Evolutionary conservation across 2,329 filamentous ascomycete genomes (phyloP).

Genomic region (Annulohypoxylon truncatum): DNA sequence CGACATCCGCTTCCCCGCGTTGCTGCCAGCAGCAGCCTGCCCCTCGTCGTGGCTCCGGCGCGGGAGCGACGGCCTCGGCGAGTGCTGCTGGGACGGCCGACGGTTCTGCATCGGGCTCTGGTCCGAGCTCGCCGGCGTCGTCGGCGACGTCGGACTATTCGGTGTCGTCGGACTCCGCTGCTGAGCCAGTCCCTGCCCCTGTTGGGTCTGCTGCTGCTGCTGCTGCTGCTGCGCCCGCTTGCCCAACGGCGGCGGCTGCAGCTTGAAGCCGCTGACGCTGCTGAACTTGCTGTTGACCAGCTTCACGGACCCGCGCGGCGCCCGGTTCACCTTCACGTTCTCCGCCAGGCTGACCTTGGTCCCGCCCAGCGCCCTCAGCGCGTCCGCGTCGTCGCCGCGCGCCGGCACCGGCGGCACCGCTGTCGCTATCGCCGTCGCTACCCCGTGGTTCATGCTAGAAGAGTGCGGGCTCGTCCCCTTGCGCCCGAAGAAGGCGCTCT

Average conservation of each 20-base stretch:
- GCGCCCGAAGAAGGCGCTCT: slow-evolving; percentile 39
- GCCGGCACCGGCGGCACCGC: not conserved
- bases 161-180: not conserved
- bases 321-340: not conserved
- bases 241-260: slow-evolving; percentile 40
- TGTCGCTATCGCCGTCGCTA: not conserved
- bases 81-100: not conserved
- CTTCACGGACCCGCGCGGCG: not conserved
- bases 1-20: not conserved
- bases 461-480: not conserved
- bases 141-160: too few relatives aligned
- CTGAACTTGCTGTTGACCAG: slow-evolving; percentile 14
- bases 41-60: not conserved
- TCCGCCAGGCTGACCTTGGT: slow-evolving; percentile 3
- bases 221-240: not conserved
- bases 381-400: not conserved
- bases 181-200: not conserved
- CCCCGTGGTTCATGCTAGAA: too few relatives aligned
- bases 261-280: slow-evolving; percentile 30
- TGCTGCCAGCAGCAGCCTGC: too few relatives aligned
- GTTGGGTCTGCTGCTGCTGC: not conserved
- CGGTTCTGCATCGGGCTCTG: not conserved
- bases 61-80: not conserved
- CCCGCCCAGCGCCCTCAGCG: slow-evolving; percentile 1
- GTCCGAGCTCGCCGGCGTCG: too few relatives aligned